Conservation (phyloP, 2,329 filamentous ascomycete genomes). For the Fonsecaea multimorphosa region DNA sequence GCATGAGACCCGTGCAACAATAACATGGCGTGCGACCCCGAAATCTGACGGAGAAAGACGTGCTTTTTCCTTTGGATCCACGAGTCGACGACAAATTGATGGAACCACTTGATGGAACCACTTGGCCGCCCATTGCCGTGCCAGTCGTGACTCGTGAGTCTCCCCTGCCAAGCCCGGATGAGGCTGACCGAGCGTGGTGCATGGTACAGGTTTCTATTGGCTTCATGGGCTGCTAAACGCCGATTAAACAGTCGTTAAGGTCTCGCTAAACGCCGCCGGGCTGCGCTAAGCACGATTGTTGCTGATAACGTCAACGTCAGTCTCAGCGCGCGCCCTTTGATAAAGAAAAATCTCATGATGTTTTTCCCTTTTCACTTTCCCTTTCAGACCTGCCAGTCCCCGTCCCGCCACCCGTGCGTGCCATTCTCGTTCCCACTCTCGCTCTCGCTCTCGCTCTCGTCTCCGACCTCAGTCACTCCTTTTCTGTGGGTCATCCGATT, state of each 20-base stretch:
- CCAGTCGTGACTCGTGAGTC: background rate
- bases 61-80: background rate
- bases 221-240: background rate
- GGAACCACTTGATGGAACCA: background rate
- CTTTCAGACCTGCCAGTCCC: background rate
- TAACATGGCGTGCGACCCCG: background rate
- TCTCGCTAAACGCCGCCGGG: conserved; percentile 4
- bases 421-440: conserved; percentile 2
- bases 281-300: background rate
- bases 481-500: background rate
- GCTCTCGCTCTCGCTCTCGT: background rate
- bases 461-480: background rate
- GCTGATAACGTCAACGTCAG: conserved; percentile 13
- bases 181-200: conserved; percentile 1
- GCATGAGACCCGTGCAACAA: background rate
- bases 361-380: background rate
- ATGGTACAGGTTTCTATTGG: background rate
- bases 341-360: conserved; percentile 18
- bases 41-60: conserved; percentile 6
- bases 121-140: background rate
- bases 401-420: conserved; percentile 10
- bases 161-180: conserved; percentile 17
- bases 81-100: background rate
- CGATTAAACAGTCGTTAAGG: background rate
- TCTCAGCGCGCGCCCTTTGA: conserved; percentile 7